Evolutionary conservation across 306 rosid species (phyloP).

Genomic region (Quercus glauca): DNA sequence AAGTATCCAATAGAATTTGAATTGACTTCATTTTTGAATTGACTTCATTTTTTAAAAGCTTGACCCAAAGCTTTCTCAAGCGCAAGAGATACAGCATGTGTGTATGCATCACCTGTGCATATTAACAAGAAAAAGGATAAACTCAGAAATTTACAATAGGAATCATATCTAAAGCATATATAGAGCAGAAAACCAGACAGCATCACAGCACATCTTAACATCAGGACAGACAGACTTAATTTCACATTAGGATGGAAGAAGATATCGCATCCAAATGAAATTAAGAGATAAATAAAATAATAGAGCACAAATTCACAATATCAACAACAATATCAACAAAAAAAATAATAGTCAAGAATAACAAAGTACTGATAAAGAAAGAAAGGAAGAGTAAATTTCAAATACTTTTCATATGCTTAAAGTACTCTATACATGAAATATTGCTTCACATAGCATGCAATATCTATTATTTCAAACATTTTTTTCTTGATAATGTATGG

Average conservation of each 20-base stretch:
- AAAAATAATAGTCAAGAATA: background rate
- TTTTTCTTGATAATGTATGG: too few relatives aligned
- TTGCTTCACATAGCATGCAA: too few relatives aligned
- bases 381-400: background rate
- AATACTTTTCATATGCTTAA: background rate
- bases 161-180: background rate
- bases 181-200: conserved; percentile 5
- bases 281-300: background rate
- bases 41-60: too few relatives aligned
- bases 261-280: background rate
- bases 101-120: conserved; percentile 55
- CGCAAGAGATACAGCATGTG: too few relatives aligned
- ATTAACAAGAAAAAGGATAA: conserved; percentile 6
- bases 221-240: background rate
- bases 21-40: too few relatives aligned
- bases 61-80: too few relatives aligned
- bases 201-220: background rate
- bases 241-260: background rate
- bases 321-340: background rate
- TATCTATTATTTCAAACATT: too few relatives aligned
- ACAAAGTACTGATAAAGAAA: background rate
- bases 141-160: background rate
- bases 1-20: background rate
- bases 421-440: too few relatives aligned
- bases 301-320: background rate